These are phyloP conservation scores for Plasmodium malariae DNA, from an alignment of 169 alveolate species.

Conservation along the genomic window DNA sequence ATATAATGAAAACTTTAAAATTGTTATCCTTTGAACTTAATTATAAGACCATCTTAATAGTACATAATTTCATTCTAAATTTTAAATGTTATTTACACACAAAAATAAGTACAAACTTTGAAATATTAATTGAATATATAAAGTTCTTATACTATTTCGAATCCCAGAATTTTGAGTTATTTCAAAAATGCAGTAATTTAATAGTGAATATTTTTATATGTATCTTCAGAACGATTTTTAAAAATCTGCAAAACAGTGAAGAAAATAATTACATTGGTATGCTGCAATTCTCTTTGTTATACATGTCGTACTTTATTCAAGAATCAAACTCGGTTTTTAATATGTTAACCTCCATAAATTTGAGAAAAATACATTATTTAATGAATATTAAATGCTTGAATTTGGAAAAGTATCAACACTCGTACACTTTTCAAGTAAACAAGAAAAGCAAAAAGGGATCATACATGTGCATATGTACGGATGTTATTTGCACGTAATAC, in stretches of 20 bases:
- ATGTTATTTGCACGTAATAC: too few species aligned
- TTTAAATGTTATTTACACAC: neutral
- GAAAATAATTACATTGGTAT: constrained; percentile 67
- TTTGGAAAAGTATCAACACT: constrained; percentile 36
- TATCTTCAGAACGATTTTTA: constrained; percentile 15
- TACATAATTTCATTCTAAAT: neutral
- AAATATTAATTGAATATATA: constrained; percentile 37
- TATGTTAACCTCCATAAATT: constrained; percentile 4
- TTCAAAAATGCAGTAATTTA: constrained; percentile 7
- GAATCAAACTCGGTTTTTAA: constrained; percentile 3
- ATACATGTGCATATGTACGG: neutral
- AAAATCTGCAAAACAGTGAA: constrained; percentile 20
- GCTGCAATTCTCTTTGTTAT: constrained; percentile 46
- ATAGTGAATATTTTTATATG: neutral
- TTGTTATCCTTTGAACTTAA: neutral
- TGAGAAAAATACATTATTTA: constrained; percentile 15
- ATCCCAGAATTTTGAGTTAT: constrained; percentile 1
- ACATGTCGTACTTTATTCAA: constrained; percentile 41
- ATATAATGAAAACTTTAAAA: constrained; percentile 47
- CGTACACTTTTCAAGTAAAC: constrained; percentile 49
- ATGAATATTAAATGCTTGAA: constrained; percentile 4
- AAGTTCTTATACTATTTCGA: constrained; percentile 56
- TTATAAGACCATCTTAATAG: neutral
- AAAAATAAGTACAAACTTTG: constrained; percentile 34
- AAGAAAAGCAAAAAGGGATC: neutral